Base-by-base conservation (phyloP, 768 basidiomycete species). In the Mycena olivaceomarginata region DNA sequence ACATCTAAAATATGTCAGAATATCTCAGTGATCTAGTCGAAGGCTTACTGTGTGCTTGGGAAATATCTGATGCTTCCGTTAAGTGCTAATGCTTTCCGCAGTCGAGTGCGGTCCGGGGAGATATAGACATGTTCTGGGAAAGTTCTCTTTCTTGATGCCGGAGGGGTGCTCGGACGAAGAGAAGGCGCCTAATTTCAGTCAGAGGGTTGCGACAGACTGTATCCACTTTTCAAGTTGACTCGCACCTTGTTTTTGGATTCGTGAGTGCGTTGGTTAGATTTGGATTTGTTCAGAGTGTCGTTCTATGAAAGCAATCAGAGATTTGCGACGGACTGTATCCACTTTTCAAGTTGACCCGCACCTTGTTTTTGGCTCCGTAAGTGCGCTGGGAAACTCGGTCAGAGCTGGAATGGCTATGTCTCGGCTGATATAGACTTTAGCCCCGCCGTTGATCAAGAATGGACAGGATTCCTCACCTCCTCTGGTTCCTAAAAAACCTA, bases 21-120 rank as follows among this genome's bases (percentile, higher is more conserved):
- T 48, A 48, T 48, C 43, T 48, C 48, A 18, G 15, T 48, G 48
- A 70, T 59, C 20, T 22, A 59, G 25, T 10, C 25, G 25, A 7
- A 37, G n/a, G 57, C 57, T 59, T 31, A 31, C 57, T 59, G 57
- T 37, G 10, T 25, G 70, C 45, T 18, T 53, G 46, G 12, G 37
- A 43, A 16, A 73, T 67, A 56, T 66, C 63, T 16, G 72, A 45
- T n/a, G 63, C 22, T n/a, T 4, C 72, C 72, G 1, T 48, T 48
- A 16, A 66, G 9, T 16, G 72, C 72, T 12, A 73, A 25, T 43
- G 51, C 64, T 12, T 67, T n/a, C 39, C 40, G 40, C 6, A 73
- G 7, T 31, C 41, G 8, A 2, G 53, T 18, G 7, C 64, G 64
- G 31, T 73, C 64, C 4, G 72, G 72, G 16, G 64, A 67, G 25